A percentile compares a stretch with the other conserved stretches of the same genome.
Conservation (phyloP, 495 filamentous ascomycete genomes). For the Neurospora terricola region DNA sequence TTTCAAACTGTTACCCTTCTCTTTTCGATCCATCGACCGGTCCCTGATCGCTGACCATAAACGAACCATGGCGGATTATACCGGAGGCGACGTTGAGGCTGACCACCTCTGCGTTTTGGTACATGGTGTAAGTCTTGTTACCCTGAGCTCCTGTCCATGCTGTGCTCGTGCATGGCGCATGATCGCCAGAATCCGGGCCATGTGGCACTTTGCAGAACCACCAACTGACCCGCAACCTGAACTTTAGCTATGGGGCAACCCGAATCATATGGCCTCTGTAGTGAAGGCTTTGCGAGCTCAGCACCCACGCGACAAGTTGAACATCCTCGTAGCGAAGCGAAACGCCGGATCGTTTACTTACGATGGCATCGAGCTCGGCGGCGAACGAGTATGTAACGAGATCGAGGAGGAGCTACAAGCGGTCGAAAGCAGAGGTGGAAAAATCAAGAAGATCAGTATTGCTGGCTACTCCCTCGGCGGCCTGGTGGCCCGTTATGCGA, state of each 20-base stretch:
- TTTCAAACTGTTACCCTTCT: neutral
- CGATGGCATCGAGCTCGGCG: conserved; percentile 86
- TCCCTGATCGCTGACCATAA: neutral
- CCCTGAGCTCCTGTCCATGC: neutral
- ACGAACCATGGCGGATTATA: conserved; percentile 20
- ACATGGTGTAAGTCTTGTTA: conserved; percentile 57
- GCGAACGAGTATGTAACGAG: conserved; percentile 78
- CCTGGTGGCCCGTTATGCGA: conserved; percentile 75
- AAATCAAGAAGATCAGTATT: conserved; percentile 72
- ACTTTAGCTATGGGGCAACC: conserved; percentile 81
- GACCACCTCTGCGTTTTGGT: conserved; percentile 90
- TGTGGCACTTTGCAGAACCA: neutral
- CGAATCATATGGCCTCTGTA: conserved; percentile 66
- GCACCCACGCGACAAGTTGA: conserved; percentile 52
- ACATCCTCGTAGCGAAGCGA: conserved; percentile 66
- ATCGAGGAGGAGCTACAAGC: conserved; percentile 71
- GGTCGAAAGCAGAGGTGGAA: conserved; percentile 52
- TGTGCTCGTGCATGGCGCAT: conserved; percentile 1
- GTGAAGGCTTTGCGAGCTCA: conserved; percentile 55
- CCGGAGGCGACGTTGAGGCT: conserved; percentile 27
- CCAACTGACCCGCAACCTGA: conserved; percentile 14
- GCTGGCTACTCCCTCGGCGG: conserved; percentile 88
- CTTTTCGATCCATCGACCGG: neutral
- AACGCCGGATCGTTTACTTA: conserved; percentile 84
- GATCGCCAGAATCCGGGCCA: neutral